Percentiles rank a stretch among this genome's conserved stretches.
These are phyloP conservation scores for Kregervanrija delftensis DNA, from an alignment of 805 yeast genomes.

Conservation along the genomic window DNA sequence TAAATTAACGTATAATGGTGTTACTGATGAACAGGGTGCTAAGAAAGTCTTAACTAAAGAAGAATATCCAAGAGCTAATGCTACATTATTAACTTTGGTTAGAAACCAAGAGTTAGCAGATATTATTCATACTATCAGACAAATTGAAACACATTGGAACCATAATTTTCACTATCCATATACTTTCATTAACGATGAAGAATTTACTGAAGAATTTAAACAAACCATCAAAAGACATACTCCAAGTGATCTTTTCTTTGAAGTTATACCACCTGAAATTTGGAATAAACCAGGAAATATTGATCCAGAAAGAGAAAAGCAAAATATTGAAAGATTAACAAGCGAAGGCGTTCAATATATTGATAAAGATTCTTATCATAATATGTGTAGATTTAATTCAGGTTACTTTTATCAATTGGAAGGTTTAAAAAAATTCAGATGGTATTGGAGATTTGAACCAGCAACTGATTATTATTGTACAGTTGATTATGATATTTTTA, in stretches of 20 bases:
- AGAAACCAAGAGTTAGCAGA: constrained; percentile 57
- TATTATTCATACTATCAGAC: constrained; percentile 49
- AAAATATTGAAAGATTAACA: constrained; percentile 32
- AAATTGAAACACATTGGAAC: constrained; percentile 69
- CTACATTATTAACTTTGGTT: constrained; percentile 72
- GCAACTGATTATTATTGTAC: constrained; percentile 60
- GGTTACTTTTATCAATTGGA: constrained; percentile 59
- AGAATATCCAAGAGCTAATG: constrained; percentile 47
- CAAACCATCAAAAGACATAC: constrained; percentile 41
- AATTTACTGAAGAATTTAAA: constrained; percentile 72
- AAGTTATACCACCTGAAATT: constrained; percentile 41
- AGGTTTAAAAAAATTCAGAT: constrained; percentile 51
- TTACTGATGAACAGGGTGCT: constrained; percentile 21
- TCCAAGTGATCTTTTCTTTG: constrained; percentile 40
- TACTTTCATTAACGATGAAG: constrained; percentile 85
- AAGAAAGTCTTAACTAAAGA: constrained; percentile 22
- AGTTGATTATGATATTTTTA: constrained; percentile 70
- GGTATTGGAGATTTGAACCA: constrained; percentile 83
- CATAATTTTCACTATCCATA: constrained; percentile 78
- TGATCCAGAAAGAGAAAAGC: constrained; percentile 31
- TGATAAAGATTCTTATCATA: constrained; percentile 56
- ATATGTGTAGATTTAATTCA: constrained; percentile 80
- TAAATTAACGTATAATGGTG: constrained; percentile 26
- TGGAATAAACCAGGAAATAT: constrained; percentile 46
- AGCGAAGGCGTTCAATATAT: constrained; percentile 54